Evolutionary conservation across 2,329 filamentous ascomycete genomes (phyloP), one percentile per base, ranked within the genome.

Genomic region (Trichoderma polysporum): DNA sequence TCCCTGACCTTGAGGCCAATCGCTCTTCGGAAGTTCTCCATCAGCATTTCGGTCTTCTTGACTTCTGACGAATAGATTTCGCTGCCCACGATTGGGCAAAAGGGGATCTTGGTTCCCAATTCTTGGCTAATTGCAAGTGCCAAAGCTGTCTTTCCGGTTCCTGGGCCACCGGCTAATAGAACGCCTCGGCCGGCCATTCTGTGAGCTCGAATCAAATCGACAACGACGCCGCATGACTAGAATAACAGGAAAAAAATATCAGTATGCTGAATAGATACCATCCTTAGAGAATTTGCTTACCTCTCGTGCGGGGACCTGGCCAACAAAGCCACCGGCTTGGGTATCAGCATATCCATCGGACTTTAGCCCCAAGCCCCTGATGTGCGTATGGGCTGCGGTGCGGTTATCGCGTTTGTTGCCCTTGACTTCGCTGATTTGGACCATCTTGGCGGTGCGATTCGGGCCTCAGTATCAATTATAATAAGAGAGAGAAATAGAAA

Each of bases 41-140:
- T 98, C 77, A 99, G 83, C 72, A 97, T 91, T 80, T 99, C 95
- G 58, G 95, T 99, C 88, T 99, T 99, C 88, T 99, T 99, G 70
- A 99, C 94, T 81, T 99, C 95, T 53, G 94, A 91, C 73, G 93
- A 97, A 83, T 97, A 99, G 74, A 99, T 91, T 81, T 99, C 95
- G 83, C 94, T 97, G 73, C 94, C 95, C 62, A 97, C 95, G 76
- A 99, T 98, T 45, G 94, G 94, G 79, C 95, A 97, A 79, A 99
- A 99, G 7, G 95, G 95, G 66, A 99, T 97, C 83, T 97, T 98
- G 58, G 94, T 97, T 73, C 95, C 95, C 71, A 99, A 85, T 79
- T 99, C 95, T 81, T 98, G 95, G 79, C 93, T 97, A 73, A 99
- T 92, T 57, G 95, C 95, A 69, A 98, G 87, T 57, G 95, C 95